A percentile compares a stretch with the other conserved stretches of the same genome.
phyloP scores from a whole-genome alignment of 1,284 basidiomycete species.

The Blastosporella zonata region DNA sequence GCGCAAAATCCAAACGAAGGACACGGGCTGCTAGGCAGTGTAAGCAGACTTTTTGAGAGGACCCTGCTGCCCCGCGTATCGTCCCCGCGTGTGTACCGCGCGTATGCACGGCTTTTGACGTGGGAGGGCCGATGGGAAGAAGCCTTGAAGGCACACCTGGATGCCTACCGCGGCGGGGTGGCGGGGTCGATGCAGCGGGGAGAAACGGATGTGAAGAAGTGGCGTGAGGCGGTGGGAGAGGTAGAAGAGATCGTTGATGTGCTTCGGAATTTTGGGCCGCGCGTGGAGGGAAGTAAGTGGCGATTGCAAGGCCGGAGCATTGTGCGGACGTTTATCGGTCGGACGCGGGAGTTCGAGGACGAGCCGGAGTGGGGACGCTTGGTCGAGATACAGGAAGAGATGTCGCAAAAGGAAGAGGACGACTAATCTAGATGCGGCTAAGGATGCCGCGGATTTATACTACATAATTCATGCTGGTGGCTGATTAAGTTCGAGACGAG shows the following conservation, averaged over 20 bases:
- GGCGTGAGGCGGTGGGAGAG: conserved; percentile 73
- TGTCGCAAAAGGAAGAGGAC: conserved; percentile 28
- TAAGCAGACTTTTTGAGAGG: conserved; percentile 71
- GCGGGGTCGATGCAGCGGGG: conserved; percentile 65
- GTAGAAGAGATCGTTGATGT: conserved; percentile 83
- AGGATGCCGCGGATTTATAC: conserved; percentile 15
- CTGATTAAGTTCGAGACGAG: conserved; percentile 21
- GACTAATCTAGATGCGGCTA: not conserved
- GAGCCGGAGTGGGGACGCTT: conserved; percentile 82
- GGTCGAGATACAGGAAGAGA: conserved; percentile 56
- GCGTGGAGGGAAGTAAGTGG: conserved; percentile 63
- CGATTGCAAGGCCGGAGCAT: conserved; percentile 84
- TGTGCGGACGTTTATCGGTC: conserved; percentile 84
- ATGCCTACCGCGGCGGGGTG: conserved; percentile 76
- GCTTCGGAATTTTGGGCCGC: conserved; percentile 79
- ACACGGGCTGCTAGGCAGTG: conserved; percentile 58
- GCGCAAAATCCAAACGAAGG: conserved; percentile 58
- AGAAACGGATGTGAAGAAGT: conserved; percentile 64
- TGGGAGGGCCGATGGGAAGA: conserved; percentile 74
- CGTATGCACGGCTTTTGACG: conserved; percentile 77
- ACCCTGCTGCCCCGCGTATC: conserved; percentile 79
- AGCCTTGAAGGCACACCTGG: conserved; percentile 77
- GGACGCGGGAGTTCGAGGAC: conserved; percentile 81
- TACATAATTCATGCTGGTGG: conserved; percentile 13
- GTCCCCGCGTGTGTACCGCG: conserved; percentile 69